phyloP scores from a whole-genome alignment of 495 filamentous ascomycete species.

The Darksidea phi region DNA sequence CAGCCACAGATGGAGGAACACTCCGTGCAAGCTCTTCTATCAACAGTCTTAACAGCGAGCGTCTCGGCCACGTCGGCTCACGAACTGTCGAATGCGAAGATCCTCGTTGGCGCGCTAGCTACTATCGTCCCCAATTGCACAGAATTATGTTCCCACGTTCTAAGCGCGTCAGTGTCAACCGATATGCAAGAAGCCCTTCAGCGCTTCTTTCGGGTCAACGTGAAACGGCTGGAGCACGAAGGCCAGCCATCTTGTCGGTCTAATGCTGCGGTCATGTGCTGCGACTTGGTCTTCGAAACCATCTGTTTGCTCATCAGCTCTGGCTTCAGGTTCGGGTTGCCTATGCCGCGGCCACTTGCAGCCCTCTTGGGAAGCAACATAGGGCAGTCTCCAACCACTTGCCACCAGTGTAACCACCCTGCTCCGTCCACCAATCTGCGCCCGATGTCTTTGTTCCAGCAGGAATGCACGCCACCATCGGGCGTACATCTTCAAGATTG shows the following conservation, averaged over 20 bases:
- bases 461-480: slow-evolving; percentile 24
- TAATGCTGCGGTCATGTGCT: slow-evolving; percentile 1
- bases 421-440: neutral
- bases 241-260: neutral
- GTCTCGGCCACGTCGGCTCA: neutral
- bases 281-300: slow-evolving; percentile 15
- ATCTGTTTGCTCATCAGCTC: slow-evolving; percentile 36
- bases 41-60: neutral
- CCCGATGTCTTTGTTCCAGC: slow-evolving; percentile 23
- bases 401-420: neutral
- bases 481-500: slow-evolving; percentile 13
- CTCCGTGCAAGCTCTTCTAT: neutral
- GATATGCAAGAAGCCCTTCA: slow-evolving; percentile 4
- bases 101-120: slow-evolving; percentile 11
- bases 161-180: slow-evolving; percentile 11
- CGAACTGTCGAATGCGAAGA: neutral
- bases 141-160: slow-evolving; percentile 4
- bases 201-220: slow-evolving; percentile 4
- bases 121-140: neutral
- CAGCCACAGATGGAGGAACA: slow-evolving; percentile 9
- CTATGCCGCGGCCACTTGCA: slow-evolving; percentile 19
- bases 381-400: neutral
- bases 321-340: slow-evolving; percentile 30
- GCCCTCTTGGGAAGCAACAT: slow-evolving; percentile 24
- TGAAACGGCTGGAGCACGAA: neutral